Evolutionary conservation across 768 basidiomycete genomes (phyloP).

Genomic region (Lentinula sp.): DNA sequence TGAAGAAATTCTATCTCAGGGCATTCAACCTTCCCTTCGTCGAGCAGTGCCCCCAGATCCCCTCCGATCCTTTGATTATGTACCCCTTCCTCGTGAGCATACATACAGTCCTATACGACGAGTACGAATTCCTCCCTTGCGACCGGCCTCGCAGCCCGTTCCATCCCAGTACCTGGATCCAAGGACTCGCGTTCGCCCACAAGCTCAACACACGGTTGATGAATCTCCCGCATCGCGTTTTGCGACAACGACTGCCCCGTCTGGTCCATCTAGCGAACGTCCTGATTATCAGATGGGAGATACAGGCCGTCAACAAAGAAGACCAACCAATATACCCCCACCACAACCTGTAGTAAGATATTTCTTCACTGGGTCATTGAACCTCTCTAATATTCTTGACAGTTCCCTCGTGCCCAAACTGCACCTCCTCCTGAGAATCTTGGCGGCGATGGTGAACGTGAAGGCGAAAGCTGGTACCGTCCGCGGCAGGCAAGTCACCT

Average conservation of each 20-base stretch:
- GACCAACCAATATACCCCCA: neutral
- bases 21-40: constrained; percentile 29
- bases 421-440: constrained; percentile 4
- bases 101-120: neutral
- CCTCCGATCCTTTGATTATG: constrained; percentile 29
- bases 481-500: neutral
- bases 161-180: neutral
- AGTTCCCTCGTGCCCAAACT: constrained; percentile 2
- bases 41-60: constrained; percentile 44
- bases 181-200: neutral
- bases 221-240: neutral
- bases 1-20: constrained; percentile 52
- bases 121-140: neutral
- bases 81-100: neutral
- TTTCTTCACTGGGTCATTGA: neutral
- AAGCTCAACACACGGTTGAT: neutral
- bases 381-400: neutral
- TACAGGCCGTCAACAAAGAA: neutral
- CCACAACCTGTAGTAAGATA: neutral
- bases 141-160: neutral
- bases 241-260: neutral
- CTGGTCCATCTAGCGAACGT: neutral
- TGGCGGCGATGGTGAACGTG: neutral
- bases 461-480: constrained; percentile 3
- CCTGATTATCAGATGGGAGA: neutral